Evolutionary conservation across 2,329 filamentous ascomycete species (phyloP), one percentile per base, ranked within the genome.

Genomic region (Orbilia brochopaga): DNA sequence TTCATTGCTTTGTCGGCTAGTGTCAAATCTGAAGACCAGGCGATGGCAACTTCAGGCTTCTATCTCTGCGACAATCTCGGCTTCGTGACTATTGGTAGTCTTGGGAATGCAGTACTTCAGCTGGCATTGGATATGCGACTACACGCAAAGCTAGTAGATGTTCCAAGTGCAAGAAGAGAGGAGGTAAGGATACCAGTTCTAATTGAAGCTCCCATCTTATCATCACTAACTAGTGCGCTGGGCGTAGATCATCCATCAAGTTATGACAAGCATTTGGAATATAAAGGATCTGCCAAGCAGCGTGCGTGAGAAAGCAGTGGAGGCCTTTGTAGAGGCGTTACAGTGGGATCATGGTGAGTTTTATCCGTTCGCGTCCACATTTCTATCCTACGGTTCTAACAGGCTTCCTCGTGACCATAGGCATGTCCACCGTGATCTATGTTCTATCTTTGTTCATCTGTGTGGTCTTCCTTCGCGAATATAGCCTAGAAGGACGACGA

Each of bases 41-140:
- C 69, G 1, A 67, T 73, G 57, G 69, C 69, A 15, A 67, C 62
- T 4, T 66, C 69, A 1, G 69, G 69, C 1, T 73, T 73, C 32
- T 73, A 73, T 30, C 62, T 73, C 13, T 54, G 56, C 19, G 69
- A 73, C 44, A 67, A 67, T 50, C 69, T 73, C 11, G 69, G 69
- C 15, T 62, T 66, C 24, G 51, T 73, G 17, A 27, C 32, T 5
- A 42, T 72, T 24, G 54, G 35, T 32, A 72, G 67, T 60, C 46
- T 72, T 27, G 67, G 54, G 21, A 72, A 65, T 50, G 60, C 67
- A n/a, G 67, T 72, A 8, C 42, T 65, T 15, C 67, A 72, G n/a
- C 21, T 60, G 19, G 67, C 60, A 10, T 23, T 65, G 11, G 44
- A 54, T 30, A 51, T 30, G 6, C 54, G 67, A 13, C 21, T 72